Percentiles rank a stretch among this genome's conserved stretches.
Conservation (phyloP, 257 asterid genomes). For the Solanum bulbocastanum region DNA sequence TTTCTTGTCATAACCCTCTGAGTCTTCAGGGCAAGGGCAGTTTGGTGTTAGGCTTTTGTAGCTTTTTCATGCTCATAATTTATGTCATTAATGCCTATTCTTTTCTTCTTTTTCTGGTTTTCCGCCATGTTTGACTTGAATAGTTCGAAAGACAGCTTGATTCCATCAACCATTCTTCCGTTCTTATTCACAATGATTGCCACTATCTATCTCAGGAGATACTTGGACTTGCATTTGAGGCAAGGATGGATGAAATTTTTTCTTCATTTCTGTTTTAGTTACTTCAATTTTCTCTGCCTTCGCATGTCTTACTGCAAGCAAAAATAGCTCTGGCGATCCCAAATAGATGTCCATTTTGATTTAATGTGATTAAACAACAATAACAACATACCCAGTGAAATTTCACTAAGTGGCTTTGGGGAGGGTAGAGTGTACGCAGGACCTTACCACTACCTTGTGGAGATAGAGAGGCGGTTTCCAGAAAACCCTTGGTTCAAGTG, state of each 20-base stretch:
- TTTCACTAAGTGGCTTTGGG: background rate
- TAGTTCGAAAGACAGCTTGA: conserved; percentile 92
- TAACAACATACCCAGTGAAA: background rate
- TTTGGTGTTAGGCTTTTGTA: background rate
- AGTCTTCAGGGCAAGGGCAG: background rate
- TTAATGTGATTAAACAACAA: background rate
- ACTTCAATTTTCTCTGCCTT: background rate
- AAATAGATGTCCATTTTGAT: background rate
- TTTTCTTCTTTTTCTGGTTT: background rate
- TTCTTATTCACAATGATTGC: conserved; percentile 91
- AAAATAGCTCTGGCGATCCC: background rate
- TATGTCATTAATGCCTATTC: background rate
- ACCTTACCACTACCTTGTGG: background rate
- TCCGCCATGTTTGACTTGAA: conserved; percentile 19
- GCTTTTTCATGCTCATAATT: background rate
- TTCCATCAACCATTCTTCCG: conserved; percentile 81
- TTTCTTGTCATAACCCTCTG: background rate
- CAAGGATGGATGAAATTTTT: conserved; percentile 7
- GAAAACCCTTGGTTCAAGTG: background rate
- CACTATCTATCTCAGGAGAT: conserved; percentile 88
- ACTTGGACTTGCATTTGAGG: conserved; percentile 97
- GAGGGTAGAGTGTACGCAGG: background rate
- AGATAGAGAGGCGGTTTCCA: background rate
- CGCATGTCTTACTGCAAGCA: background rate
- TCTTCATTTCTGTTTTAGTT: background rate